Evolutionary conservation across 169 alveolate genomes (phyloP).

Genomic region (Babesia bovis): DNA sequence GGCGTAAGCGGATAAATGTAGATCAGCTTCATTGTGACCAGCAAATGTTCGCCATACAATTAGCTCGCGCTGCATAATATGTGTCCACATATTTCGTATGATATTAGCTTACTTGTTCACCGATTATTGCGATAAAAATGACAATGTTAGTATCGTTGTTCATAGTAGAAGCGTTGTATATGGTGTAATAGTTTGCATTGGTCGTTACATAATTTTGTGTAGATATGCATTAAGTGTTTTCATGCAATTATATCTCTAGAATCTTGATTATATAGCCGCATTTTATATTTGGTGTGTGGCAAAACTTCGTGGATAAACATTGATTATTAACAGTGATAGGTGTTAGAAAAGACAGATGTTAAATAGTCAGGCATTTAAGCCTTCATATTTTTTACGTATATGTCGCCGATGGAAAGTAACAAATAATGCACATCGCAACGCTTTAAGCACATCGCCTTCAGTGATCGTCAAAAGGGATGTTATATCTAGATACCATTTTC

Average conservation of each 20-base stretch:
- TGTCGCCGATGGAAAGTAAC: neutral
- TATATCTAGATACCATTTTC: conserved; percentile 5
- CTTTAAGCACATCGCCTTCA: neutral
- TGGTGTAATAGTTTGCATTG: no score
- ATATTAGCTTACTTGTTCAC: conserved; percentile 25
- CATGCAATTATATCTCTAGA: neutral
- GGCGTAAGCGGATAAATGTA: conserved; percentile 63
- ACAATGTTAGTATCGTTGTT: neutral
- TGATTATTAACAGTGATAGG: neutral
- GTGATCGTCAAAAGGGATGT: neutral
- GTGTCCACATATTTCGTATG: neutral
- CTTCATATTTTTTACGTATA: neutral
- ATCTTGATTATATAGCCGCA: neutral
- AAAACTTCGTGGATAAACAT: neutral
- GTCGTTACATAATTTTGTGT: no score
- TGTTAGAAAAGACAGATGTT: neutral
- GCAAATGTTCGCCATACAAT: conserved; percentile 38
- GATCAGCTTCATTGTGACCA: conserved; percentile 51
- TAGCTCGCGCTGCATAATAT: conserved; percentile 33
- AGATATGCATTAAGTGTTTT: neutral
- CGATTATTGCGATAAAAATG: conserved; percentile 21
- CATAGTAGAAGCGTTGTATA: no score
- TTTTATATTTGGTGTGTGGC: neutral
- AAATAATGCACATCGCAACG: neutral
- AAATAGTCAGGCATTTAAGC: neutral